Conservation (phyloP, 2,329 filamentous ascomycete species). For the Cercospora sp. region DNA sequence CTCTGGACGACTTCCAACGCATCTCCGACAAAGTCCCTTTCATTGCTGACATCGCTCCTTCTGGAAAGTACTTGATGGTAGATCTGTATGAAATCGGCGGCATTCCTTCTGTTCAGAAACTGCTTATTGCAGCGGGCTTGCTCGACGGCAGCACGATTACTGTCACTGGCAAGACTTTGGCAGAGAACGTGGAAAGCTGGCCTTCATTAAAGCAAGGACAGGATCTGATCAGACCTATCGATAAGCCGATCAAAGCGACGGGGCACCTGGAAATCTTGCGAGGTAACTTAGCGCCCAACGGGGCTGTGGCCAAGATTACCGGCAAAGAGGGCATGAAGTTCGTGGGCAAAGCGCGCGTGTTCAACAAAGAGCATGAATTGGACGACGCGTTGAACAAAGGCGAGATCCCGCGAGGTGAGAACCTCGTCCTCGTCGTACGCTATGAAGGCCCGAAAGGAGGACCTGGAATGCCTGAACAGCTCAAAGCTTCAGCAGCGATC, state of each 20-base stretch:
- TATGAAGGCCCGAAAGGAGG: conserved; percentile 94
- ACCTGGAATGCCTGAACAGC: conserved; percentile 93
- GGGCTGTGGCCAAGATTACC: conserved; percentile 93
- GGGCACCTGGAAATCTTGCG: conserved; percentile 87
- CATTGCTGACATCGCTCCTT: conserved; percentile 81
- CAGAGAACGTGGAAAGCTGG: conserved; percentile 75
- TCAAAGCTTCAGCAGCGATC: conserved; percentile 83
- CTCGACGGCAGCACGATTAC: conserved; percentile 78
- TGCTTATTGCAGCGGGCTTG: conserved; percentile 72
- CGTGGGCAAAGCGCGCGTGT: conserved; percentile 76
- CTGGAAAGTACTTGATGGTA: conserved; percentile 81
- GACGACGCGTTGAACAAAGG: conserved; percentile 72
- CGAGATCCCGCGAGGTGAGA: conserved; percentile 70
- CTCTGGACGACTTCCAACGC: conserved; percentile 78
- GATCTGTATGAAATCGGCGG: conserved; percentile 85
- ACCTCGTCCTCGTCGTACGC: conserved; percentile 84
- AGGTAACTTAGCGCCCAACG: conserved; percentile 84
- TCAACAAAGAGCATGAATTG: conserved; percentile 80
- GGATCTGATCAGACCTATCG: conserved; percentile 75
- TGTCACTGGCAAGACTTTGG: conserved; percentile 79
- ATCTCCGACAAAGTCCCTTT: conserved; percentile 81
- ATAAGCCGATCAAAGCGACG: conserved; percentile 79
- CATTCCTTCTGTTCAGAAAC: conserved; percentile 80
- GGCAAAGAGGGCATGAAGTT: conserved; percentile 89
- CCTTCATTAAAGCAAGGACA: conserved; percentile 75